Evolutionary conservation across 2,329 filamentous ascomycete species (phyloP), one percentile per base, ranked within the genome.

Genomic region (Claviceps pusilla): DNA sequence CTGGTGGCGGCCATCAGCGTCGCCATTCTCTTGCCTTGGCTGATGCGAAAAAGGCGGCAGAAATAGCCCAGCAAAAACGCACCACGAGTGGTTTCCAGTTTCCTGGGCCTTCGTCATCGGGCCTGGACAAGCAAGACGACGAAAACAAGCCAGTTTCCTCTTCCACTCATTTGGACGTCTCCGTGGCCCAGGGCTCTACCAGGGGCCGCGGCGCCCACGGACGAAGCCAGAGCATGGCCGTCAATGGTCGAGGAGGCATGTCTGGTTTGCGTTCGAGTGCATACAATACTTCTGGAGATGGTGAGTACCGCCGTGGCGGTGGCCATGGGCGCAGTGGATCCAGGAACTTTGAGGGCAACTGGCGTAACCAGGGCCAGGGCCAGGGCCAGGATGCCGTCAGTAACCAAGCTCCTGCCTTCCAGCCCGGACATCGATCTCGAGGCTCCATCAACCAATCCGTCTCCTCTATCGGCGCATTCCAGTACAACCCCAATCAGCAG

Each of bases 311-410:
- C 57, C 86, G 88, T 61, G 83, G 85, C 62, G 87, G 86, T 46
- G 85, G 88, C 55, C 93, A 98, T 67, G 84, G 80, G 59, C 82
- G 93, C 58, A 85, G 84, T 37, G 81, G 81, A 11, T 98, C 93
- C 29, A 83, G 93, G 59, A 98, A 97, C 71, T 97, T 97, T 65
- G 93, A 98, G 61, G 84, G 90, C 63, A 98, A 98, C 71, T 98
- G 93, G 93, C 87, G 93, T 63, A 94, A 89, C 64, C 90, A 87
- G 61, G 65, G 65, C 60, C 76, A 78, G 59, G 76, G 77, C 63
- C 86, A 88, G 66, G 84, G 85, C 53, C 19, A 19, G 19, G 72
- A 74, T 62, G 52, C 67, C 46, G 66, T 63, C 54, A 67, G 64
- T 54, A 67, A 65, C 55, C 84, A 80, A 68, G 78, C 74, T 59